These are phyloP conservation scores for Trypanosoma brucei DNA, from an alignment of 208 protist species.

Conservation along the genomic window DNA sequence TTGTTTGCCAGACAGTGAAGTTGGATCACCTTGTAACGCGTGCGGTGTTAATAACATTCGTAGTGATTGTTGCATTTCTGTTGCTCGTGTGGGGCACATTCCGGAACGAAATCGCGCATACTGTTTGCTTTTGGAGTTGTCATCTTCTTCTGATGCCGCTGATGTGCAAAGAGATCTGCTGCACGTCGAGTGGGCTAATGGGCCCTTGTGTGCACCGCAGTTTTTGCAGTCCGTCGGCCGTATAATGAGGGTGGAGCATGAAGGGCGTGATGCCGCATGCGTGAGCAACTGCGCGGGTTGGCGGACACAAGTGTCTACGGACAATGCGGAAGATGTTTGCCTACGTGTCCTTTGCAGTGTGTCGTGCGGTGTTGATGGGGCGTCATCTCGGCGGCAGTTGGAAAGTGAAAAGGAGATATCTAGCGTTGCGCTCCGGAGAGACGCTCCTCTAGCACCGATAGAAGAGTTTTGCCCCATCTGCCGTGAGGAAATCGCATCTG, in stretches of 20 bases:
- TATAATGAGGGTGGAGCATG: background rate
- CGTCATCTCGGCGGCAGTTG: background rate
- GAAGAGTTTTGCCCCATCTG: constrained; percentile 71
- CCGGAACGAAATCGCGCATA: constrained; percentile 58
- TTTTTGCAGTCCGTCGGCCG: constrained; percentile 24
- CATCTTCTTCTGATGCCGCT: constrained; percentile 24
- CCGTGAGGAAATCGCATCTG: constrained; percentile 42
- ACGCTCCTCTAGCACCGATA: background rate
- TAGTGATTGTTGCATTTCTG: constrained; percentile 14
- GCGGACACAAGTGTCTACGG: background rate
- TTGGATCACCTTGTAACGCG: too few relatives aligned
- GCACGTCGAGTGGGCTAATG: constrained; percentile 25
- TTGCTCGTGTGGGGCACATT: constrained; percentile 59
- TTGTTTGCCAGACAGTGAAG: background rate
- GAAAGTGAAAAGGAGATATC: background rate
- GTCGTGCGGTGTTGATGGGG: background rate
- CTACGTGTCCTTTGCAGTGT: background rate
- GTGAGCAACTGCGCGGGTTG: too few relatives aligned
- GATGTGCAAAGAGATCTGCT: constrained; percentile 32
- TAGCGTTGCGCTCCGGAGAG: too few relatives aligned
- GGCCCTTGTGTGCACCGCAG: constrained; percentile 32
- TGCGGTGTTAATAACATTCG: too few relatives aligned
- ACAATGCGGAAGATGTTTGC: background rate
- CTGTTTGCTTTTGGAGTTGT: constrained; percentile 57
- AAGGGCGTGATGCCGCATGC: too few relatives aligned